Evolutionary conservation across 1,284 basidiomycete genomes (phyloP).

Genomic region (Bondarzewia mesenterica): DNA sequence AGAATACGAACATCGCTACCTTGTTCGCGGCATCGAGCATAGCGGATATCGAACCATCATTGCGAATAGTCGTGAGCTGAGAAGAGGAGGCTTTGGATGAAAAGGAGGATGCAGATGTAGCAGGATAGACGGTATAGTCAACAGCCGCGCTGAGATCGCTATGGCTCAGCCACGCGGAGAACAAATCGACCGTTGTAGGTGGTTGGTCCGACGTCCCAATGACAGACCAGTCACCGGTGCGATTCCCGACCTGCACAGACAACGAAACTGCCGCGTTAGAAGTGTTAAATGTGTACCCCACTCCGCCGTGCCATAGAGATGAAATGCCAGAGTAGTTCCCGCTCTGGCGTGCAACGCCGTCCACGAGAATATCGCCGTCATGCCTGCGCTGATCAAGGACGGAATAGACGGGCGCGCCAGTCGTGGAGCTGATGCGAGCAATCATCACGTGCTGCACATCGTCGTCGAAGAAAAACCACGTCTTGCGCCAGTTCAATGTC

Average conservation of each 20-base stretch:
- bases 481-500: conserved; percentile 46
- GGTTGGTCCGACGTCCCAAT: conserved; percentile 49
- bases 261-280: conserved; percentile 22
- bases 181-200: conserved; percentile 42
- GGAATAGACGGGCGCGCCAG: conserved; percentile 37
- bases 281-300: conserved; percentile 37
- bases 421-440: conserved; percentile 33
- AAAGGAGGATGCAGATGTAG: conserved; percentile 26
- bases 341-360: conserved; percentile 24
- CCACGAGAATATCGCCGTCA: conserved; percentile 29
- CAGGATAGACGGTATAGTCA: conserved; percentile 46
- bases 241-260: conserved; percentile 33
- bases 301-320: conserved; percentile 41
- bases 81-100: conserved; percentile 6
- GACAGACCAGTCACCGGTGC: conserved; percentile 44
- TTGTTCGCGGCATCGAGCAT: conserved; percentile 29
- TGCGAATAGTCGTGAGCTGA: conserved; percentile 29
- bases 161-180: conserved; percentile 47
- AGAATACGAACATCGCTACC: conserved; percentile 37
- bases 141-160: conserved; percentile 22
- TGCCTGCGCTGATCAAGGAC: conserved; percentile 48
- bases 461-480: conserved; percentile 54
- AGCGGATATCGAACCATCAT: conserved; percentile 35
- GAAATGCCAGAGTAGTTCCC: conserved; percentile 24
- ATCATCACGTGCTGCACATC: conserved; percentile 49